Evolutionary conservation across 352 stramenopile species (phyloP), one percentile per base, ranked within the genome.

Genomic region (Peronosclerospora sorghi): DNA sequence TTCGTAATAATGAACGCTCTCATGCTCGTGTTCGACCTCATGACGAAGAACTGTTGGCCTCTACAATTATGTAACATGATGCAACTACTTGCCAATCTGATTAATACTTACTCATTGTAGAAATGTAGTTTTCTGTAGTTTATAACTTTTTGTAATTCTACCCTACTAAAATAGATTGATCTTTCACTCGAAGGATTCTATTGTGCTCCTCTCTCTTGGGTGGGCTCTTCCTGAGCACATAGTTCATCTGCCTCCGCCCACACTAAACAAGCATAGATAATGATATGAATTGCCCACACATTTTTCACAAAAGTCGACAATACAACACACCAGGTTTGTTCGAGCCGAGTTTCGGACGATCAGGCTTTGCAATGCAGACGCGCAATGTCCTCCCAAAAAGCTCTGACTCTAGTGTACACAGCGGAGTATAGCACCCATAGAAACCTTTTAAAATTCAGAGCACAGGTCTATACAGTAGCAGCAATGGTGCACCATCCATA

Each of bases 301-400:
- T 41, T 10, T n/a, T 41, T 12, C 9, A 43, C 26, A 19, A 13
- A 18, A 32, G 2, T 34, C 18, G 15, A 54, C 23, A 21, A 24
- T 40, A 15, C 24, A 0, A 49, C 58, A 35, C 39, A 87, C 78
- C 74, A 82, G 78, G 75, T 35, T 86, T 90, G 21, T 70, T 64
- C 0, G 75, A 76, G 14, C 78, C 78, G 6, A 90, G 65, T 50
- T 90, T 83, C 0, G 75, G 66, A 13, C 68, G 61, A 36, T 90
- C 76, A 1, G 84, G 77, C 46, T 94, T 95, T 14, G 92, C 92
- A 28, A 97, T 80, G 32, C 82, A 92, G 35, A 98, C 92, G 28
- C 72, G 82, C 51, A 97, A 57, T 15, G 86, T 94, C 51, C 74
- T 77, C 24, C 88, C 88, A 51, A 95, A 93, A 28, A 97, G 68